Evolutionary conservation across 2,329 filamentous ascomycete species (phyloP).

Genomic region (Microdochium paspali): DNA sequence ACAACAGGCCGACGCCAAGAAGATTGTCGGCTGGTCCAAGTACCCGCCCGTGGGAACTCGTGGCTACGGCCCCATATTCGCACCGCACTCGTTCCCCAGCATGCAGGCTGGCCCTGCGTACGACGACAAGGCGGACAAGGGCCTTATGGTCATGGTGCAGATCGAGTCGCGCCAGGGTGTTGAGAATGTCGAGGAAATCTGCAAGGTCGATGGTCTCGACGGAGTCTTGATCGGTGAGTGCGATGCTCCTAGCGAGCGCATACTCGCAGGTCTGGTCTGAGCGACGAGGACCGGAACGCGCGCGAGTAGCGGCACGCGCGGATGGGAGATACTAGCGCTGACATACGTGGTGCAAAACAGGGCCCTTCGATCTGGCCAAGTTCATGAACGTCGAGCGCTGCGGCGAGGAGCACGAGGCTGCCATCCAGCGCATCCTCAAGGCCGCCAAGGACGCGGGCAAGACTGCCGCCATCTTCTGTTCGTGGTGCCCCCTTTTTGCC

Average conservation of each 20-base stretch:
- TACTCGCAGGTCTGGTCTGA: too few relatives aligned
- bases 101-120: background rate
- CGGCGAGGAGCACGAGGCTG: constrained; percentile 26
- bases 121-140: constrained; percentile 11
- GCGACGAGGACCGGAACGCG: background rate
- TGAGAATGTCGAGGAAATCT: constrained; percentile 10
- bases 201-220: constrained; percentile 6
- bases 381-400: constrained; percentile 23
- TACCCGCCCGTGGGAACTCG: constrained; percentile 46
- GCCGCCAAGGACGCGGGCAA: constrained; percentile 25
- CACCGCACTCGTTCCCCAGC: background rate
- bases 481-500: constrained; percentile 2
- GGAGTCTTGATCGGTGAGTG: background rate
- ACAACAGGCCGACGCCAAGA: constrained; percentile 32
- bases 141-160: constrained; percentile 14
- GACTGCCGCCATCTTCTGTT: constrained; percentile 30
- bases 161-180: constrained; percentile 7
- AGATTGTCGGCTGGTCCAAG: constrained; percentile 40
- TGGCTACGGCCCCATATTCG: constrained; percentile 46
- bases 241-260: background rate
- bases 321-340: background rate
- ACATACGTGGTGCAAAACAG: background rate
- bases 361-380: constrained; percentile 22
- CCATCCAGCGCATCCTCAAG: constrained; percentile 22
- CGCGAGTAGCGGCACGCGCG: background rate